Base-by-base conservation (phyloP, 805 yeast genomes). In the Zygoascus ofunaensis region DNA sequence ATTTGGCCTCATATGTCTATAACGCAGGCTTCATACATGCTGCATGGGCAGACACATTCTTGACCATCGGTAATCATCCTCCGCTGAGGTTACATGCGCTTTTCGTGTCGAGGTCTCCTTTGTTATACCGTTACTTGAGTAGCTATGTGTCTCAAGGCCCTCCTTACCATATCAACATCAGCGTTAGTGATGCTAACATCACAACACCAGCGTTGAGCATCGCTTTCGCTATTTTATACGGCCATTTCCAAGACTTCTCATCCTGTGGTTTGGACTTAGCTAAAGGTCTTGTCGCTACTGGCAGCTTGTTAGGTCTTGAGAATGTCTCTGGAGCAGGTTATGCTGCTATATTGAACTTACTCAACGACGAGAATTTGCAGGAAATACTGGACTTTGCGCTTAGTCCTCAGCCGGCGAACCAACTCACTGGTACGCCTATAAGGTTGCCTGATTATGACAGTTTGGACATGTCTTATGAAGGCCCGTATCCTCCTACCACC, bases 11-110 rank as follows among this genome's bases (percentile, higher is more conserved):
- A 1, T 58, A 58, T 44, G 51, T 60, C n/a, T 60, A 58, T 40
- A 52, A 52, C 23, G 57, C 54, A 8, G 64, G 64, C 4, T 60
- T 60, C 42, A 37, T 57, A 19, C 61, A 59, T 45, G 63, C 58
- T 8, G 64, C 63, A 7, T 61, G 64, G 64, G 58, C 64, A 8
- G 65, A 61, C 39, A 60, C 64, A 7, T 52, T 56, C 24, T 50
- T 61, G 35, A 44, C 37, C 19, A 48, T 60, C 23, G 38, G 55
- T 5, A 56, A 52, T 19, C 51, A 54, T 37, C 57, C 60, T 3
- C 52, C 52, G 7, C 44, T 60, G 24, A 47, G 63, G 5, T 51
- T 61, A 12, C 66, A 62, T 45, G 59, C 66, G 1, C 55, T 62
- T 30, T 52, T 62, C 42, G 58, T 56, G 3, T 53, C 61, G 28